These are phyloP conservation scores for Candida coleopterorum DNA, from an alignment of 805 yeast genomes.

Conservation along the genomic window DNA sequence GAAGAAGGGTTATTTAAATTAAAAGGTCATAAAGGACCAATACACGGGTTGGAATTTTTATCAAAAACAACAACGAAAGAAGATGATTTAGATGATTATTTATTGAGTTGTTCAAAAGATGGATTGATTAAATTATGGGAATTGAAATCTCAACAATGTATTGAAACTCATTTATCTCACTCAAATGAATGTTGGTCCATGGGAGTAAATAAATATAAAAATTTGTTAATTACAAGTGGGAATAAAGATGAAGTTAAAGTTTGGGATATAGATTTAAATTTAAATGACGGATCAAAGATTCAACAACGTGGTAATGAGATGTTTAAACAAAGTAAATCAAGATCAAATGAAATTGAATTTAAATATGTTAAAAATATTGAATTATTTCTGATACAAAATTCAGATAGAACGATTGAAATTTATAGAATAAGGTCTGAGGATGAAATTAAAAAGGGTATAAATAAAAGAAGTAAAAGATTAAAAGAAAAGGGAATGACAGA, in stretches of 20 bases:
- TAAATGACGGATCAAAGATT: constrained; percentile 46
- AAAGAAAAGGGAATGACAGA: constrained; percentile 60
- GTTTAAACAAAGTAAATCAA: constrained; percentile 71
- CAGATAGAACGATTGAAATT: constrained; percentile 75
- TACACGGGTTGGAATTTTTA: constrained; percentile 67
- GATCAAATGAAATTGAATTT: constrained; percentile 61
- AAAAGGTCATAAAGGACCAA: constrained; percentile 83
- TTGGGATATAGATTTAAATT: constrained; percentile 65
- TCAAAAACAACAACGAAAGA: constrained; percentile 23
- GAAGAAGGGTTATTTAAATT: constrained; percentile 86
- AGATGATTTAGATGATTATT: constrained; percentile 59
- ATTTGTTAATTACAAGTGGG: constrained; percentile 64
- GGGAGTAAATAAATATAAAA: constrained; percentile 41
- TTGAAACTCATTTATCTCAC: constrained; percentile 93
- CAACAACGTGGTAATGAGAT: constrained; percentile 58
- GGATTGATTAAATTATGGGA: constrained; percentile 95
- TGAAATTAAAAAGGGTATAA: constrained; percentile 73
- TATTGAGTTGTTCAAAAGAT: constrained; percentile 78
- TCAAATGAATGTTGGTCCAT: constrained; percentile 91
- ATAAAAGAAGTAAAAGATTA: constrained; percentile 73
- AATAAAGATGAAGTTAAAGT: constrained; percentile 77
- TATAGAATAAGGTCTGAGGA: constrained; percentile 72
- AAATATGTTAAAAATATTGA: constrained; percentile 32
- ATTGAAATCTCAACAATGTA: constrained; percentile 77
- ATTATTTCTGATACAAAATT: constrained; percentile 67